Percentiles rank a stretch among this genome's conserved stretches.
Conservation (phyloP, 495 filamentous ascomycete genomes). For the Penicillium ochrochloron region DNA sequence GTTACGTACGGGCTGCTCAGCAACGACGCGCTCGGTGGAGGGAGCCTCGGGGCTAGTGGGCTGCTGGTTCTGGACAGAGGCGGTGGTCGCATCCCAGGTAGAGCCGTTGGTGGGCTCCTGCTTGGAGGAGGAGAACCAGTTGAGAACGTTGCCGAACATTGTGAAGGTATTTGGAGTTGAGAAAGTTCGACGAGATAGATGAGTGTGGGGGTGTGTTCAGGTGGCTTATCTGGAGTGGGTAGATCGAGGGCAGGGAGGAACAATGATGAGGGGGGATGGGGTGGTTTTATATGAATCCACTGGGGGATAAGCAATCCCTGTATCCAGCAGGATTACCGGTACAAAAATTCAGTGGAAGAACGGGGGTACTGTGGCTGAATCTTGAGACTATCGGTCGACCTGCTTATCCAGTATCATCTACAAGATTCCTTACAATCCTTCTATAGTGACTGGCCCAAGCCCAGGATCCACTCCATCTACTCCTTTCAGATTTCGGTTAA, state of each 20-base stretch:
- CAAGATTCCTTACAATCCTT: neutral
- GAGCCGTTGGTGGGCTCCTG: slow-evolving; percentile 28
- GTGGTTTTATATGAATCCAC: slow-evolving; percentile 16
- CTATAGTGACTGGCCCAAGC: neutral
- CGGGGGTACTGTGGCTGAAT: neutral
- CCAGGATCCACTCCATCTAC: slow-evolving; percentile 4
- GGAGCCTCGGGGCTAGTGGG: slow-evolving; percentile 41
- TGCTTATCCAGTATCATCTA: neutral
- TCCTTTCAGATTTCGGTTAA: neutral
- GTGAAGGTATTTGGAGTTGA: slow-evolving; percentile 15
- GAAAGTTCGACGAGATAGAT: neutral
- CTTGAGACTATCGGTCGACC: neutral
- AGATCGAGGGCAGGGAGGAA: neutral
- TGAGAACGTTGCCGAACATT: slow-evolving; percentile 45
- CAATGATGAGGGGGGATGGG: neutral
- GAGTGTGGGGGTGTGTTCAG: neutral
- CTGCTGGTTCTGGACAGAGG: slow-evolving; percentile 42
- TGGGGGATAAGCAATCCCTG: neutral
- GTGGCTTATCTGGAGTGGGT: neutral
- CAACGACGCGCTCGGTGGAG: slow-evolving; percentile 31
- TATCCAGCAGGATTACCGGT: neutral
- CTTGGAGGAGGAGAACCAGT: slow-evolving; percentile 44
- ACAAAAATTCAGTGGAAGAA: neutral
- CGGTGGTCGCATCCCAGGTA: slow-evolving; percentile 41
- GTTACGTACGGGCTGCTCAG: slow-evolving; percentile 43